Percentiles rank a stretch among this genome's conserved stretches.
phyloP scores from a whole-genome alignment of 805 yeast species.

The Maudiozyma saulgeensis region DNA sequence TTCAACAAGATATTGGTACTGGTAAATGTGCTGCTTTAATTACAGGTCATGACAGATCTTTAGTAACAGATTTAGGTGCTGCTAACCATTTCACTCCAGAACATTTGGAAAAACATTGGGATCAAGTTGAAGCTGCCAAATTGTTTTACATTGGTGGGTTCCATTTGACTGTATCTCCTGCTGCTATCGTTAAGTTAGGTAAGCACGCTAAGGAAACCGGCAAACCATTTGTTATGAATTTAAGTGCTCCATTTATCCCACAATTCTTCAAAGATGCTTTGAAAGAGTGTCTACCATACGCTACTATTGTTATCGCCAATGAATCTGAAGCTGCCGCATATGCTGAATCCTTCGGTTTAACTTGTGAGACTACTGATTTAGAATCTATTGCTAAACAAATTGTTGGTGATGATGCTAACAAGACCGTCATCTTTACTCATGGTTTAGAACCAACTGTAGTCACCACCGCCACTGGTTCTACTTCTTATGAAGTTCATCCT shows the following conservation, averaged over 20 bases:
- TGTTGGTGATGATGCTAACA: conserved; percentile 50
- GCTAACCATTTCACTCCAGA: conserved; percentile 92
- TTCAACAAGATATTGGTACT: conserved; percentile 67
- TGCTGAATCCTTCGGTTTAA: conserved; percentile 73
- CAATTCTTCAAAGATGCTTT: conserved; percentile 90
- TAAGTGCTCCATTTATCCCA: conserved; percentile 95
- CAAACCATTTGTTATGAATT: conserved; percentile 73
- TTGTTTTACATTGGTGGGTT: conserved; percentile 95
- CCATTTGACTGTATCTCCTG: conserved; percentile 97
- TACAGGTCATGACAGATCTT: conserved; percentile 78
- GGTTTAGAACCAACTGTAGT: conserved; percentile 86
- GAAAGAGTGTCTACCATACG: conserved; percentile 71
- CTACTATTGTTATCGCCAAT: conserved; percentile 87
- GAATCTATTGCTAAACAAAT: conserved; percentile 71
- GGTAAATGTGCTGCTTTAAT: conserved; percentile 98
- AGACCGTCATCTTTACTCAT: conserved; percentile 91
- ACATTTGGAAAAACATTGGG: conserved; percentile 86
- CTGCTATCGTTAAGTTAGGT: conserved; percentile 81
- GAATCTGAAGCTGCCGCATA: conserved; percentile 95
- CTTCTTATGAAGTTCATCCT: conserved; percentile 58
- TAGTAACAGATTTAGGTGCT: conserved; percentile 94
- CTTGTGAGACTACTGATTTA: conserved; percentile 43
- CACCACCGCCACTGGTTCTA: conserved; percentile 45
- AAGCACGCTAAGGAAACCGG: conserved; percentile 80
- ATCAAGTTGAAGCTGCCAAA: conserved; percentile 67